These are phyloP conservation scores for Ambrosia artemisiifolia DNA, from an alignment of 129 eudicot species.

Conservation along the genomic window DNA sequence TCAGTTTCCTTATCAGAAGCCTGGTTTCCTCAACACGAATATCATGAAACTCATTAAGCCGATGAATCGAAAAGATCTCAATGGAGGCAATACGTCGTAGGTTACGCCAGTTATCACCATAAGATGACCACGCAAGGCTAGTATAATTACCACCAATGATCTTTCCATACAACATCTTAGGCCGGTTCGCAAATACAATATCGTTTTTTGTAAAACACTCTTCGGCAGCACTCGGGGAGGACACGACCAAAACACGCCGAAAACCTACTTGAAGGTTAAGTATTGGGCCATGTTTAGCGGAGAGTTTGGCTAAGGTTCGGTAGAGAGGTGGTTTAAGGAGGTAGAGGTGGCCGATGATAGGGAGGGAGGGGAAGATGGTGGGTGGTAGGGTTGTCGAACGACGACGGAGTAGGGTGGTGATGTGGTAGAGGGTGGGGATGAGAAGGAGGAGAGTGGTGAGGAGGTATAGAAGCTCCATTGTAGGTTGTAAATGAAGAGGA, in stretches of 20 bases:
- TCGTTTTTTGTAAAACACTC: slow-evolving; percentile 70
- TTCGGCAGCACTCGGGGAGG: slow-evolving; percentile 59
- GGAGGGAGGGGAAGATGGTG: slow-evolving; percentile 46
- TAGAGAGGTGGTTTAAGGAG: slow-evolving; percentile 56
- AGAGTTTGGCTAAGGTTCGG: slow-evolving; percentile 38
- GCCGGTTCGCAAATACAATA: slow-evolving; percentile 67
- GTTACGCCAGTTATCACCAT: slow-evolving; percentile 61
- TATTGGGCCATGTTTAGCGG: slow-evolving; percentile 52
- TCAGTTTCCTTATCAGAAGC: slow-evolving; percentile 10
- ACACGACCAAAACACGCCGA: slow-evolving; percentile 48
- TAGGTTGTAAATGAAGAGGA: no score
- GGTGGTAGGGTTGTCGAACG: slow-evolving; percentile 49
- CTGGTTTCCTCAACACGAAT: slow-evolving; percentile 38
- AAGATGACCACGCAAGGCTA: slow-evolving; percentile 39
- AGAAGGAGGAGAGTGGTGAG: no score
- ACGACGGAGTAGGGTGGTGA: slow-evolving; percentile 22
- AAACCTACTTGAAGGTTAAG: slow-evolving; percentile 51
- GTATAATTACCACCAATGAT: slow-evolving; percentile 54
- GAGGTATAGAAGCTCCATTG: slow-evolving; percentile 15
- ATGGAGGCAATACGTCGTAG: slow-evolving; percentile 48
- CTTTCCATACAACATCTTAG: slow-evolving; percentile 45
- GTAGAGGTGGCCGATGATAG: slow-evolving; percentile 64
- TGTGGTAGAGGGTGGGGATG: slow-evolving; percentile 10
- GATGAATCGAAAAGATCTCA: slow-evolving; percentile 45
- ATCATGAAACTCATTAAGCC: slow-evolving; percentile 30